These are phyloP conservation scores for Zymoseptoria tritici DNA, from an alignment of 2,329 filamentous ascomycete genomes.

Conservation along the genomic window DNA sequence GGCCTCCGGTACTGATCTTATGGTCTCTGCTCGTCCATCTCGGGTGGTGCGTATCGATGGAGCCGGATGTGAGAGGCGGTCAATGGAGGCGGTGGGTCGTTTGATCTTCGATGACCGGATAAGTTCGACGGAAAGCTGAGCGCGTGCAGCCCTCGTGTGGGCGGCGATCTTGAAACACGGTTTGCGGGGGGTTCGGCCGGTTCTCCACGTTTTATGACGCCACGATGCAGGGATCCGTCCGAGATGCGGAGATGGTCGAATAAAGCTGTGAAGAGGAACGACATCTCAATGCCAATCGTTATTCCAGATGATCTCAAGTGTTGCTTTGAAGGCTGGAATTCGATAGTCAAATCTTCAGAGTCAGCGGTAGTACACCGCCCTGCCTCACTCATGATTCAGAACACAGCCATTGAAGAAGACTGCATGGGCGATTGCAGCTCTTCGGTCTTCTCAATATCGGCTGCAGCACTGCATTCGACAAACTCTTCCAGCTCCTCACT, in stretches of 20 bases:
- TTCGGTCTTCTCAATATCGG: slow-evolving; percentile 54
- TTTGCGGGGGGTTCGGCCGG: background rate
- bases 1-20: slow-evolving; percentile 7
- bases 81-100: slow-evolving; percentile 1
- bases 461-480: slow-evolving; percentile 77
- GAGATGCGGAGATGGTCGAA: background rate
- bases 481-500: slow-evolving; percentile 96
- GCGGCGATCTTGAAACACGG: background rate
- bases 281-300: background rate
- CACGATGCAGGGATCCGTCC: background rate
- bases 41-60: slow-evolving; percentile 3
- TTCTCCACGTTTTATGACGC: slow-evolving; percentile 5
- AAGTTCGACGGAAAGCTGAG: background rate
- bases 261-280: background rate
- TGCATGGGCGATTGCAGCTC: background rate
- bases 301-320: no score
- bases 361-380: background rate
- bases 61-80: background rate
- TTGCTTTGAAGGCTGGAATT: no score
- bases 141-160: slow-evolving; percentile 2
- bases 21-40: background rate
- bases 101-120: slow-evolving; percentile 2
- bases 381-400: background rate
- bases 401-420: background rate
- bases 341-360: no score